phyloP scores from a whole-genome alignment of 2,329 filamentous ascomycete genomes.

The Mollisiaceae sp. region DNA sequence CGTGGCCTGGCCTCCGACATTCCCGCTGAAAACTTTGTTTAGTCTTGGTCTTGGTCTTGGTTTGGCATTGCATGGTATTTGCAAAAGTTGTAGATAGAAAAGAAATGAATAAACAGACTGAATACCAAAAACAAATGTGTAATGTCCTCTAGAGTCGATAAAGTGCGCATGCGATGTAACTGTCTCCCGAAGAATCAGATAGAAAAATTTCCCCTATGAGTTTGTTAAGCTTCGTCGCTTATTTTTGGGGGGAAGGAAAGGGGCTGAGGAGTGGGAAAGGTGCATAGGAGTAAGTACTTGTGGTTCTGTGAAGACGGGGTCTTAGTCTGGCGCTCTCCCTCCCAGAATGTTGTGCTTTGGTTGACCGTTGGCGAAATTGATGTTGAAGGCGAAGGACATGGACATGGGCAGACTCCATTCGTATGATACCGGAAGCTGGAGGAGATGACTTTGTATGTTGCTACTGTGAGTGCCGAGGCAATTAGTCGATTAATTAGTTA shows the following conservation, averaged over 20 bases:
- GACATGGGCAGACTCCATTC: constrained; percentile 45
- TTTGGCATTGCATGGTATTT: constrained; percentile 14
- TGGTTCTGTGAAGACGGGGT: constrained; percentile 52
- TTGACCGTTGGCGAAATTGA: constrained; percentile 58
- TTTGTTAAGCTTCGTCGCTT: neutral
- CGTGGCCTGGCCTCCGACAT: neutral
- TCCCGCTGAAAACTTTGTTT: neutral
- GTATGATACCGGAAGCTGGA: constrained; percentile 61
- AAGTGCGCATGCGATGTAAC: too few relatives aligned
- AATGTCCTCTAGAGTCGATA: neutral
- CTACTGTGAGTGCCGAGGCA: too few relatives aligned
- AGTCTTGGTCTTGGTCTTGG: too few relatives aligned
- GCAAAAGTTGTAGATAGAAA: constrained; percentile 22
- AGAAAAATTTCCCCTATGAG: too few relatives aligned
- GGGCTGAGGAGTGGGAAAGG: too few relatives aligned
- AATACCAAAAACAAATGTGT: neutral
- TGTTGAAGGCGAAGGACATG: constrained; percentile 21
- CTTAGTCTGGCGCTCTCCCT: constrained; percentile 54
- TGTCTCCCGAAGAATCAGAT: too few relatives aligned
- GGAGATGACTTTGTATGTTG: constrained; percentile 47
- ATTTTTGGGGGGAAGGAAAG: neutral
- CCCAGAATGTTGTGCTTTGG: constrained; percentile 52
- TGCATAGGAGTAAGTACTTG: constrained; percentile 53
- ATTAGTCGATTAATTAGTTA: too few relatives aligned
- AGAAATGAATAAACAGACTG: too few relatives aligned